Percentiles rank a stretch among this genome's conserved stretches.
These are phyloP conservation scores for Tolypocladium endophyticum DNA, from an alignment of 2,329 filamentous ascomycete species.

Conservation along the genomic window DNA sequence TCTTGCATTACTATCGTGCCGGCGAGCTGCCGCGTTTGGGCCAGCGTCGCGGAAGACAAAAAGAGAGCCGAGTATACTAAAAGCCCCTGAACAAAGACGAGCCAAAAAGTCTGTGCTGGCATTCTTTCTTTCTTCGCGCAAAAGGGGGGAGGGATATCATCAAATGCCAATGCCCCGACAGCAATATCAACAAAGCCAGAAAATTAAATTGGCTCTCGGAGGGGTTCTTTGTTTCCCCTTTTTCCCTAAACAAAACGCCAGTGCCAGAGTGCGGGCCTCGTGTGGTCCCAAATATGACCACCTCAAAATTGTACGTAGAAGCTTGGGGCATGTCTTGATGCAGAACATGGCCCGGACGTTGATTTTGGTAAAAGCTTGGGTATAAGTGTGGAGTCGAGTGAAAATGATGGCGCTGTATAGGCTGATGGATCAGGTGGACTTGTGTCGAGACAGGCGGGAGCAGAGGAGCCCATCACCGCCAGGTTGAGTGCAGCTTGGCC, in stretches of 20 bases:
- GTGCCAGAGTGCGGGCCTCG: neutral
- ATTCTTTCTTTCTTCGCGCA: neutral
- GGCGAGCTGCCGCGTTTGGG: neutral
- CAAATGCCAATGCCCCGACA: neutral
- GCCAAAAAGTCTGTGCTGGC: too few relatives aligned
- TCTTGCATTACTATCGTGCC: neutral
- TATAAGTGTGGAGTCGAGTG: neutral
- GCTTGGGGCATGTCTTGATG: neutral
- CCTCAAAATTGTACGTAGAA: neutral
- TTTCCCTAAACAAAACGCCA: neutral
- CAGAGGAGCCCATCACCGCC: slow-evolving; percentile 27
- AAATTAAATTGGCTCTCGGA: neutral
- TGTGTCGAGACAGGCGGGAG: neutral
- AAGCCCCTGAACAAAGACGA: neutral
- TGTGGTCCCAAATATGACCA: neutral
- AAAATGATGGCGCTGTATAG: neutral
- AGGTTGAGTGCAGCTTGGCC: slow-evolving; percentile 41
- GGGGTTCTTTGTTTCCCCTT: neutral
- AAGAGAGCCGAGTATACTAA: neutral
- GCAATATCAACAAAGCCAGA: neutral
- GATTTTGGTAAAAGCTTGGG: neutral
- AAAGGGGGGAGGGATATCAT: neutral
- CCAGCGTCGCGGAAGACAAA: neutral
- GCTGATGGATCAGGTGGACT: neutral
- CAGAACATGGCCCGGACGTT: neutral